Conservation (phyloP, 2,329 filamentous ascomycete genomes). For the Hortaea sp. region DNA sequence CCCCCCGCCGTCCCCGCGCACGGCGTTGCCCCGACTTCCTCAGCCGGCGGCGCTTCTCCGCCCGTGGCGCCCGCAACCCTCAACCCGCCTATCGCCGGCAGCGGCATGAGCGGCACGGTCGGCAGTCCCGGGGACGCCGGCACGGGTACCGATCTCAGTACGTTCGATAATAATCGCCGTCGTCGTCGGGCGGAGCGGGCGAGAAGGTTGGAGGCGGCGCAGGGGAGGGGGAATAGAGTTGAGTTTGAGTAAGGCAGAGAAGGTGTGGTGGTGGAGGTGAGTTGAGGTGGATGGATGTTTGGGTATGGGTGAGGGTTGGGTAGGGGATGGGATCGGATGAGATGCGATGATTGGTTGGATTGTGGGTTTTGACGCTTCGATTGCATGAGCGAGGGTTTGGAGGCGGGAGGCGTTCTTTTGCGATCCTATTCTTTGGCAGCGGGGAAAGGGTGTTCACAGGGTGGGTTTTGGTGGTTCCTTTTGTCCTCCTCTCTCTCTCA, state of each 20-base stretch:
- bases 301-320: no score
- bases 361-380: no score
- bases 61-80: background rate
- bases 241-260: background rate
- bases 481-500: no score
- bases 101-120: conserved; percentile 12
- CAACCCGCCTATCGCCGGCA: conserved; percentile 7
- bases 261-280: background rate
- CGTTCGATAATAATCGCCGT: conserved; percentile 45
- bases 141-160: conserved; percentile 29
- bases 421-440: no score
- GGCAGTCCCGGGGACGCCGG: conserved; percentile 29
- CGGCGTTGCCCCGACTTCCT: conserved; percentile 1
- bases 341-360: no score
- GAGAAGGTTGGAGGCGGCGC: conserved; percentile 26
- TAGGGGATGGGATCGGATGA: no score
- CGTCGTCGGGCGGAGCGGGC: conserved; percentile 45
- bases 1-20: conserved; percentile 12
- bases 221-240: conserved; percentile 8
- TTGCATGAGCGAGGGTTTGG: no score
- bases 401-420: no score
- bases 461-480: no score
- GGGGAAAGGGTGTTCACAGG: no score
- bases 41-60: conserved; percentile 4
- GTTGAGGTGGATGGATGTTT: no score